phyloP scores from a whole-genome alignment of 1,139 yeast genomes.

The Taphrina betulina region DNA sequence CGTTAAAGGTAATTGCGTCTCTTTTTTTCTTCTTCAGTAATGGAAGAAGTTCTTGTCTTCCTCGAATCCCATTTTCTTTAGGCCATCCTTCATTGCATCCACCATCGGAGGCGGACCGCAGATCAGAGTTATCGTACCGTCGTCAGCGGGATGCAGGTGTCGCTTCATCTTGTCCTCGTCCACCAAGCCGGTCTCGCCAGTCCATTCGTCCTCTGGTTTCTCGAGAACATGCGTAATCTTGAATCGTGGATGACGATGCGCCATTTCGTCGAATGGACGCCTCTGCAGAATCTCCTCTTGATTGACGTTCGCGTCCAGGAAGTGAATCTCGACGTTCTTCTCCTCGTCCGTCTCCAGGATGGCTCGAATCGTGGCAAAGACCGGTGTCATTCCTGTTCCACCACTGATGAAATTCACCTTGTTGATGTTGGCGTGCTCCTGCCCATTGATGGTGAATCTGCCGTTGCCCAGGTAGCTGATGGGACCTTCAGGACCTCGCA shows the following conservation, averaged over 20 bases:
- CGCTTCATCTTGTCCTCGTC: slow-evolving; percentile 21
- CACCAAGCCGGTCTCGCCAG: slow-evolving; percentile 11
- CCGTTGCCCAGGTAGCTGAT: slow-evolving; percentile 15
- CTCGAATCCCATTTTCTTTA: slow-evolving; percentile 15
- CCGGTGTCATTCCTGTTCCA: slow-evolving; percentile 31
- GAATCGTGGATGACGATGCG: slow-evolving; percentile 8
- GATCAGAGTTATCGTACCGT: slow-evolving; percentile 15
- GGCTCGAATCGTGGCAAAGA: slow-evolving; percentile 19
- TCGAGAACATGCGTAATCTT: slow-evolving; percentile 18
- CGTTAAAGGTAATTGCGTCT: too few species aligned
- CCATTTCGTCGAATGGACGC: slow-evolving; percentile 2
- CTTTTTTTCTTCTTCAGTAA: too few species aligned
- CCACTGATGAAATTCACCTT: slow-evolving; percentile 25
- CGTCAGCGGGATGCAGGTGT: slow-evolving; percentile 17
- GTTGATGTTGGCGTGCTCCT: slow-evolving; percentile 1
- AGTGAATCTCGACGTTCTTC: slow-evolving; percentile 1
- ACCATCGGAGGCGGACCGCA: slow-evolving; percentile 32
- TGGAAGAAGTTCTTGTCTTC: slow-evolving; percentile 17
- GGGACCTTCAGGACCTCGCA: slow-evolving; percentile 27
- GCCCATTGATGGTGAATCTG: slow-evolving; percentile 2
- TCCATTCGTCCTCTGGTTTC: slow-evolving; percentile 9
- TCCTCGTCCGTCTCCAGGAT: slow-evolving; percentile 20
- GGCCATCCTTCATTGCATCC: slow-evolving; percentile 13
- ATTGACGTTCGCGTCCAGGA: slow-evolving; percentile 20
- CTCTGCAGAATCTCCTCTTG: slow-evolving; percentile 16